Evolutionary conservation across 1,284 basidiomycete species (phyloP), one percentile per base, ranked within the genome.

Genomic region (Laetiporus sulphureus): DNA sequence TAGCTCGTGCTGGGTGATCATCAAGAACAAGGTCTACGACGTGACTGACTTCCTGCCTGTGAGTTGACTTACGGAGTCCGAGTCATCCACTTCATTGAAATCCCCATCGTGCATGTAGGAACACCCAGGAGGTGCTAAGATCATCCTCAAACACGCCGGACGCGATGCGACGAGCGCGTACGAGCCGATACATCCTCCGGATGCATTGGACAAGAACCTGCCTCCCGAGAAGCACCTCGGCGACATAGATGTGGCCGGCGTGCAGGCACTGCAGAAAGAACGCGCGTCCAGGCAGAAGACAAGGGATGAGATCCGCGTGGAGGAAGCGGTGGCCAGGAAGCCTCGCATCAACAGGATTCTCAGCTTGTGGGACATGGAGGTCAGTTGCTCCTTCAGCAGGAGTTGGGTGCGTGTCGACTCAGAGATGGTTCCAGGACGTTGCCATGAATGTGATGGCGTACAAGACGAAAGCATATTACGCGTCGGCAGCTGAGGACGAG

Each of bases 1-100:
- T n/a, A 83, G 81, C 35, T 83, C 80, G n/a, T 91, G 89, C 62
- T 94, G 91, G 92, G 84, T 95, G 47, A 81, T 94, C 52, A 86
- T 93, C 48, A 69, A 76, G 48, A 75, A 79, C 61, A 69, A 73
- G 41, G 83, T 89, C 16, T 90, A 86, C 62, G 85, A 89, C 65
- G 84, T 94, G 42, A 93, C 91, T 4, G 82, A 87, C 10, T 94
- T 95, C 59, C 65, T 95, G 34, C 62, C 73, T 38, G 83, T 83
- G 49, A 35, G 67, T 60, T 1, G 8, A 8, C 13, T 4, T 33
- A 10, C 34, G 2, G n/a, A n/a, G n/a, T n/a, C n/a, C n/a, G n/a
- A n/a, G n/a, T n/a, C n/a, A n/a, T n/a, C n/a, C n/a, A n/a, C n/a
- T n/a, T n/a, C n/a, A n/a, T n/a, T n/a, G n/a, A n/a, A n/a, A n/a